Conservation (phyloP, 352 stramenopile species). For the Phytophthora brassicae region DNA sequence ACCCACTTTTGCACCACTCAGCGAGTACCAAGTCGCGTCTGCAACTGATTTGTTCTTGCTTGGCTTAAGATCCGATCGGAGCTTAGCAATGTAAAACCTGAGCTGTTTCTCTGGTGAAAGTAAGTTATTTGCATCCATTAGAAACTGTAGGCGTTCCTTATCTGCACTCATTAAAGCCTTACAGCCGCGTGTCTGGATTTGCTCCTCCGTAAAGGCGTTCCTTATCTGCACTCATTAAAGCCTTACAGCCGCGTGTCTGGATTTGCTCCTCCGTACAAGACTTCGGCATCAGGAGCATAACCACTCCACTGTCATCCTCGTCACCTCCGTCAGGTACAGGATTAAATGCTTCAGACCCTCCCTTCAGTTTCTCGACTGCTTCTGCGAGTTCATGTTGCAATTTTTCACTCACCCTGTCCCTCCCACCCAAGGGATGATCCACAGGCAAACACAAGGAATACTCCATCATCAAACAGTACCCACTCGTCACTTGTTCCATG, state of each 20-base stretch:
- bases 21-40: constrained; percentile 1
- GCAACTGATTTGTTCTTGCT: background rate
- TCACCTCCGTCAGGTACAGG: background rate
- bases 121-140: constrained; percentile 6
- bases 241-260: background rate
- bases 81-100: constrained; percentile 12
- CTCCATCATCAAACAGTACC: constrained; percentile 7
- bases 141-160: background rate
- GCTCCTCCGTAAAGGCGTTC: background rate
- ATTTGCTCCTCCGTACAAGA: background rate
- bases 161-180: background rate
- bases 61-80: background rate
- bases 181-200: background rate
- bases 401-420: constrained; percentile 2
- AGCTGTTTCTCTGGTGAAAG: constrained; percentile 4
- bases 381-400: constrained; percentile 7
- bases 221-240: background rate
- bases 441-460: constrained; percentile 17
- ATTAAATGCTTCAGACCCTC: background rate
- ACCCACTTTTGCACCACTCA: background rate
- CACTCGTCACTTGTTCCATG: constrained; percentile 18
- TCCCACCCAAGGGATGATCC: constrained; percentile 5
- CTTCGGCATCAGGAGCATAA: background rate
- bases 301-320: background rate
- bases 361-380: constrained; percentile 1